Percentiles rank a stretch among this genome's conserved stretches.
phyloP scores from a whole-genome alignment of 139 green algal species.

The Zygnema circumcarinatum region DNA sequence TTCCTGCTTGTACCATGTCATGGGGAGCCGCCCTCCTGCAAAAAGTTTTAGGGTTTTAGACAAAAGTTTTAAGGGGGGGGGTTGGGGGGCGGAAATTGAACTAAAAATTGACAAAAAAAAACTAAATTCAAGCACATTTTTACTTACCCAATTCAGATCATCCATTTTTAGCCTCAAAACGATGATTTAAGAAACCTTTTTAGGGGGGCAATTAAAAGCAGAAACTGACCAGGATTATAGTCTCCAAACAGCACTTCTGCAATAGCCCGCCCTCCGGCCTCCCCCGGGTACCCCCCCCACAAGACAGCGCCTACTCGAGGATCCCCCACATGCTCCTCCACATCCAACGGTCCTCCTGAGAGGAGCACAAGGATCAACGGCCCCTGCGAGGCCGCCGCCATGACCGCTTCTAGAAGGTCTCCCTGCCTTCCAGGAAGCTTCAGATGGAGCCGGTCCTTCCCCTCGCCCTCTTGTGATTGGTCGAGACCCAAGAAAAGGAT shows the following conservation, averaged over 20 bases:
- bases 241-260: slow-evolving; percentile 37
- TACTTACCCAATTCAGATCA: too few relatives aligned
- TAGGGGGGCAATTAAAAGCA: too few relatives aligned
- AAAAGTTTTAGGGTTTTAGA: too few relatives aligned
- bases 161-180: too few relatives aligned
- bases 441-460: slow-evolving; percentile 19
- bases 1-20: slow-evolving; percentile 34
- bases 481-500: slow-evolving; percentile 38
- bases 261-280: slow-evolving; percentile 26
- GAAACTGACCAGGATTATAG: slow-evolving; percentile 18
- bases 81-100: too few relatives aligned
- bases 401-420: slow-evolving; percentile 5
- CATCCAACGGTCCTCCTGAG: slow-evolving; percentile 28
- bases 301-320: slow-evolving; percentile 21
- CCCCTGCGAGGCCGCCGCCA: not conserved
- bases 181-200: too few relatives aligned
- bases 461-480: slow-evolving; percentile 33
- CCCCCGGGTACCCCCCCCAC: slow-evolving; percentile 42
- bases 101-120: too few relatives aligned
- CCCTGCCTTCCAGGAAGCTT: slow-evolving; percentile 34
- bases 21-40: slow-evolving; percentile 28
- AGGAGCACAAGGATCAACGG: slow-evolving; percentile 34
- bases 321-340: not conserved
- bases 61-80: not conserved
- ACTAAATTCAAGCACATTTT: too few relatives aligned